A percentile compares a stretch with the other conserved stretches of the same genome.
These are phyloP conservation scores for Hyaloscypha variabilis DNA, from an alignment of 495 filamentous ascomycete species.

Conservation along the genomic window DNA sequence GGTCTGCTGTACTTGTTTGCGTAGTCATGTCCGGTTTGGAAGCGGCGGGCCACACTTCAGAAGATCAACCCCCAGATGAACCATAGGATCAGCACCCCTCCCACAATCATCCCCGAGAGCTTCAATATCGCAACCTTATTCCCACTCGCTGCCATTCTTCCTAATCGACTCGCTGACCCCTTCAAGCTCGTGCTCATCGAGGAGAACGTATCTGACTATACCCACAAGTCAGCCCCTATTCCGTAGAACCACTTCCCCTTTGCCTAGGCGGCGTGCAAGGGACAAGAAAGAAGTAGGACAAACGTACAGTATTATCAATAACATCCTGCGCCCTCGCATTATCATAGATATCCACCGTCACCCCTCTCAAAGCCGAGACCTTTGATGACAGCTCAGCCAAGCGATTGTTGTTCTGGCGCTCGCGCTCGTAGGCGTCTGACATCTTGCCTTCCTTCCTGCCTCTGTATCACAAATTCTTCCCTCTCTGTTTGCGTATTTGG, in stretches of 20 bases:
- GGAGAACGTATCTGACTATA: constrained; percentile 57
- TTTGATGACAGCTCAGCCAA: constrained; percentile 89
- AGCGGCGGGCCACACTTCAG: constrained; percentile 38
- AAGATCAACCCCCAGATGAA: constrained; percentile 71
- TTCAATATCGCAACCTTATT: constrained; percentile 91
- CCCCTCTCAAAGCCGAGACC: constrained; percentile 85
- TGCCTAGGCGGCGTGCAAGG: neutral
- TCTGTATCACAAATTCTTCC: neutral
- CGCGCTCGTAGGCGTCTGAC: constrained; percentile 95
- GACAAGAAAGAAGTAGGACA: neutral
- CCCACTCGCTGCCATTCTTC: constrained; percentile 88
- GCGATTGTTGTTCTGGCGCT: constrained; percentile 94
- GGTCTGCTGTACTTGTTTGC: too few relatives aligned
- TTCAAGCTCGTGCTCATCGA: constrained; percentile 68
- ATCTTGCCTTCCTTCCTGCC: constrained; percentile 46
- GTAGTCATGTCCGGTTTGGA: too few relatives aligned
- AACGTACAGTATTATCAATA: constrained; percentile 80
- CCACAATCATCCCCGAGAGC: constrained; percentile 81
- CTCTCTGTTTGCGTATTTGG: neutral
- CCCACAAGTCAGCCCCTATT: constrained; percentile 5
- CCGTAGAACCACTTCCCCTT: neutral
- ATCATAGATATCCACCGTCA: constrained; percentile 99
- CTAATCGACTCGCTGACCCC: constrained; percentile 82
- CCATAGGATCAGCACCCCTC: constrained; percentile 72
- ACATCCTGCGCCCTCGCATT: constrained; percentile 84